Evolutionary conservation across 257 asterid species (phyloP), one percentile per base, ranked within the genome.

Genomic region (Fraxinus excelsior): DNA sequence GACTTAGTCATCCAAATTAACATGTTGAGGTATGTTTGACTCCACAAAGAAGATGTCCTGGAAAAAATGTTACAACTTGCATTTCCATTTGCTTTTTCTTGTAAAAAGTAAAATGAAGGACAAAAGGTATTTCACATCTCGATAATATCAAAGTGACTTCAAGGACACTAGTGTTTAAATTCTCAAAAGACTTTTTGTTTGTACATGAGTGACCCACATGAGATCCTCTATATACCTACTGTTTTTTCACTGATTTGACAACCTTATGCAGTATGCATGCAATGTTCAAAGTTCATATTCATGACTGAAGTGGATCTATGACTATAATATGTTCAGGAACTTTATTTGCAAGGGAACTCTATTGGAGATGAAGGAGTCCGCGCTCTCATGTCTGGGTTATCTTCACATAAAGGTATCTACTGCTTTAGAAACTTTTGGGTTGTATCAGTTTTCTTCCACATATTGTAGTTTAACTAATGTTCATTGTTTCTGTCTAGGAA

Each of bases 321-420:
- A 23, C 38, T 70, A 60, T 74, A 71, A 44, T 80, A 62, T 87
- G 81, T 76, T 67, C 76, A 95, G 99, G 97, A 93, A 87, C 96
- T 95, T 71, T 84, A 84, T 87, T 80, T 95, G 87, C 94, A 94
- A 83, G 99, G 98, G 67, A 95, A 95, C 89, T 81, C 94, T 71
- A 84, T 95, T 70, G 99, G 99, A 1, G 97, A 95, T 91, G 99
- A 91, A 89, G 99, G 99, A 37, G 93, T 86, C 42, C 85, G 88
- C 72, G 94, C 98, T 72, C 84, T 95, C 81, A 87, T 93, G 83
- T 73, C 91, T 76, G 97, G 99, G 71, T 80, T 95, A 87, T 87
- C 91, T 80, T 83, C 87, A 78, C 90, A 84, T 64, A 93, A 83
- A 93, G 99, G 99, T 93, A 79, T 84, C 62, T 66, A 73, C 71